Conservation (phyloP, 1,139 yeast species). For the Saccharomyces hybrid region DNA sequence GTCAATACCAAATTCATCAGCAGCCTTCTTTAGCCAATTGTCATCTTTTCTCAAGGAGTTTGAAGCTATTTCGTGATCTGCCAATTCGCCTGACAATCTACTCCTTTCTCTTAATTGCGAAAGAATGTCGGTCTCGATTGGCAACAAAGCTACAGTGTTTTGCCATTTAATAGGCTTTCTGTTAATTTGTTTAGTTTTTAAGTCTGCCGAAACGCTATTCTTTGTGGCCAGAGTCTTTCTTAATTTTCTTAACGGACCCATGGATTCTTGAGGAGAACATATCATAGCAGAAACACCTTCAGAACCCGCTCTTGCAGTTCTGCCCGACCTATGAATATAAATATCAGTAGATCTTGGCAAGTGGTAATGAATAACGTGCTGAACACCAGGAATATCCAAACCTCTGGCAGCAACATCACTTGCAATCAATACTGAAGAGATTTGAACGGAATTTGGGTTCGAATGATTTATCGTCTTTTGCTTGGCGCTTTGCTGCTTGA, state of each 20-base stretch:
- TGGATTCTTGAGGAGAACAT: conserved; percentile 89
- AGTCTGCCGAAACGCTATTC: conserved; percentile 7
- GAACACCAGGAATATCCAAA: conserved; percentile 81
- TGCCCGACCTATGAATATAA: conserved; percentile 92
- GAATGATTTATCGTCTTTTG: conserved; percentile 1
- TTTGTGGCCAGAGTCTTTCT: conserved; percentile 51
- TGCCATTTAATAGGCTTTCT: conserved; percentile 35
- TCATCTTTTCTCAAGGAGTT: conserved; percentile 62
- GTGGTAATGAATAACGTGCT: conserved; percentile 94
- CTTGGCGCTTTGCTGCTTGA: conserved; percentile 47
- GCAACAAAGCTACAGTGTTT: conserved; percentile 62
- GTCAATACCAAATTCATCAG: conserved; percentile 85
- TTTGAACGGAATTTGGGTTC: not conserved
- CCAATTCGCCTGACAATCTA: conserved; percentile 59
- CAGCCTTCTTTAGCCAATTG: conserved; percentile 83
- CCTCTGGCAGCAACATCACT: conserved; percentile 99
- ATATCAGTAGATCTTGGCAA: conserved; percentile 92
- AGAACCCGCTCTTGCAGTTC: conserved; percentile 93
- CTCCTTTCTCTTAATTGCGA: conserved; percentile 66
- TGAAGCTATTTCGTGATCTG: conserved; percentile 58
- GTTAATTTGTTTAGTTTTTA: conserved; percentile 14
- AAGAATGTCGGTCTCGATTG: conserved; percentile 69
- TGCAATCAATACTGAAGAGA: conserved; percentile 73
- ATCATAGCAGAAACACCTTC: conserved; percentile 92
- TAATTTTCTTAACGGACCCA: conserved; percentile 76